Evolutionary conservation across 768 basidiomycete species (phyloP), one percentile per base, ranked within the genome.

Genomic region (Amanita brunnescens): DNA sequence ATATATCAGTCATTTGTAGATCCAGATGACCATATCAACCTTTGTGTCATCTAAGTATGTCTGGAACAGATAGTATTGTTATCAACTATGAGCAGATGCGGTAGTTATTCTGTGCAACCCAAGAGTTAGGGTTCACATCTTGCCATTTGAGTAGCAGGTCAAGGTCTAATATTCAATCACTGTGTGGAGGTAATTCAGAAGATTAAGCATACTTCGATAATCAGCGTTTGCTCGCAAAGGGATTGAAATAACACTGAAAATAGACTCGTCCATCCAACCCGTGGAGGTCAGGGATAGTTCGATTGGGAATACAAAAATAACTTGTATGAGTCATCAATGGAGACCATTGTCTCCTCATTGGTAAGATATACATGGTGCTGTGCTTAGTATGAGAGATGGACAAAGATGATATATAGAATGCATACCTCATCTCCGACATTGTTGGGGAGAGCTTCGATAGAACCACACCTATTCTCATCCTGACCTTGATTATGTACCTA

Each of bases 341-440:
- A 33, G 14, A 76, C 55, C 7, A 60, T 53, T 1, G 61, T 58
- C 43, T 61, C 61, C 40, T 79, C 73, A 2, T 80, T 63, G 0
- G 84, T 87, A 16, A 79, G 59, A 55, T 78, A 86, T 0, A 87
- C 58, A 51, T 90, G 79, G 18, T 76, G 72, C 85, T 88, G 38
- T 2, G 38, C 14, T 32, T 47, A 29, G 6, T 43, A 8, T 47
- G 44, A 49, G 6, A 46, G 14, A 37, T 49, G n/a, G 16, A 18
- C 29, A 18, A 30, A 7, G 38, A 45, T 32, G 16, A 35, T 20
- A 23, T 30, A 24, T 13, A 18, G 6, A 49, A 32, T 13, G 21
- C 67, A 16, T 50, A 84, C 85, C 72, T 85, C 83, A 52, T 87
- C 81, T 55, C 71, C 76, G 0, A 68, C 52, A 18, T 62, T 51